These are phyloP conservation scores for Syncephalastrum racemosum DNA, from an alignment of 371 early-diverging fungal genomes.

Conservation along the genomic window DNA sequence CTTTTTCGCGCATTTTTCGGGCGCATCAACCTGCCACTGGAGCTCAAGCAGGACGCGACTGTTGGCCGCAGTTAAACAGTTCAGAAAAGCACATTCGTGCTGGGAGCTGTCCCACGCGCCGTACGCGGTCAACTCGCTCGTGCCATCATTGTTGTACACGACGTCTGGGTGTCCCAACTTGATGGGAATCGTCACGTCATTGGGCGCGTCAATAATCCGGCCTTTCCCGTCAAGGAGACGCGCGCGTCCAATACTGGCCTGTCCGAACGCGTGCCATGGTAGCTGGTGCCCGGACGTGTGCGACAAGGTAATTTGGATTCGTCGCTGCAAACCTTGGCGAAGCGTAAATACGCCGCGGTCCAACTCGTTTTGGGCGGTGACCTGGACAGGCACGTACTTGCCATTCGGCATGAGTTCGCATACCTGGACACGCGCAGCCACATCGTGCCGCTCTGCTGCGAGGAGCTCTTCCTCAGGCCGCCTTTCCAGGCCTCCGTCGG, in stretches of 20 bases:
- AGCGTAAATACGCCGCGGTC: slow-evolving; percentile 72
- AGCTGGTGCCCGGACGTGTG: slow-evolving; percentile 80
- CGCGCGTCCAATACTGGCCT: slow-evolving; percentile 64
- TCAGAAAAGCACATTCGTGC: slow-evolving; percentile 73
- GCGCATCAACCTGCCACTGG: slow-evolving; percentile 59
- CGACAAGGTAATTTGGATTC: slow-evolving; percentile 66
- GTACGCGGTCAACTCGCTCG: slow-evolving; percentile 56
- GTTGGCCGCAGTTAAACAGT: slow-evolving; percentile 62
- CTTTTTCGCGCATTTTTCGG: slow-evolving; percentile 57
- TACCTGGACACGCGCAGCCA: slow-evolving; percentile 67
- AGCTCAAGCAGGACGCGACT: slow-evolving; percentile 61
- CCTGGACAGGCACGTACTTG: slow-evolving; percentile 71
- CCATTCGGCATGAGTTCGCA: slow-evolving; percentile 71
- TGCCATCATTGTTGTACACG: slow-evolving; percentile 58
- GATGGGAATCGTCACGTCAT: slow-evolving; percentile 51
- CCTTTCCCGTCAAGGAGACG: slow-evolving; percentile 68
- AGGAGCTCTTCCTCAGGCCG: slow-evolving; percentile 68
- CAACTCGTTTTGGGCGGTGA: slow-evolving; percentile 49
- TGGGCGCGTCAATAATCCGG: slow-evolving; percentile 53
- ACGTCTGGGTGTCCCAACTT: slow-evolving; percentile 48
- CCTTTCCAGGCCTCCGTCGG: slow-evolving; percentile 39
- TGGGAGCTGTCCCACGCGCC: slow-evolving; percentile 87
- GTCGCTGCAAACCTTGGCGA: slow-evolving; percentile 85
- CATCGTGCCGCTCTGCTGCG: slow-evolving; percentile 69
- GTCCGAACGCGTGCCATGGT: slow-evolving; percentile 57